Evolutionary conservation across 176 grass and related monocot genomes (phyloP), one percentile per base, ranked within the genome.

Genomic region (Rhynchospora breviuscula): DNA sequence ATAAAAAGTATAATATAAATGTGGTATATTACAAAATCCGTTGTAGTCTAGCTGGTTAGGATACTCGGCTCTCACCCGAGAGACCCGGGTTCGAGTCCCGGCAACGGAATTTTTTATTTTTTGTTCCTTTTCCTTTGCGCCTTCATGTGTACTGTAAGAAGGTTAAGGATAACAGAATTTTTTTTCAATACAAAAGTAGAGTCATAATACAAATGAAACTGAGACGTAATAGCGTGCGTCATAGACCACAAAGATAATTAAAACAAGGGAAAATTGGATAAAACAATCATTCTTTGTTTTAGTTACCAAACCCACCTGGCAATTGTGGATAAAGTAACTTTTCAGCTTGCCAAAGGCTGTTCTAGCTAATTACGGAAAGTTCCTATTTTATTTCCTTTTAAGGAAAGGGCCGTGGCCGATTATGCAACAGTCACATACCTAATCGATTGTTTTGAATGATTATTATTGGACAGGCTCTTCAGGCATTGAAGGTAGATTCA

Each of bases 11-110:
- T n/a, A n/a, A n/a, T n/a, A n/a, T n/a, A n/a, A n/a, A n/a, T n/a
- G n/a, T n/a, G n/a, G n/a, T n/a, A n/a, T n/a, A n/a, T n/a, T n/a
- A n/a, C n/a, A n/a, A n/a, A n/a, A n/a, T 90, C 87, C 87, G 89
- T 89, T 91, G 87, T 94, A 91, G 87, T 94, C 89, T 94, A 94
- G 89, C 52, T 91, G 92, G 92, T 89, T 84, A 91, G 89, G 89
- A 94, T 94, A 91, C 87, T 93, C 88, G 88, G 88, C 91, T 93
- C 91, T 93, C 88, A 93, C 91, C 84, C 88, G 84, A 90, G 84
- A 88, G 88, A 93, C 85, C 86, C 87, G 87, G 92, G 89, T 94
- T 91, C 92, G 66, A 94, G 83, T 94, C 89, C 87, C 82, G 82
- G 85, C 92, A 91, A 91, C 85, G 85, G 87, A 89, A 90, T 40